Percentiles rank a stretch among this genome's conserved stretches.
These are phyloP conservation scores for Artemisia argyi DNA, from an alignment of 129 eudicot genomes.

Conservation along the genomic window DNA sequence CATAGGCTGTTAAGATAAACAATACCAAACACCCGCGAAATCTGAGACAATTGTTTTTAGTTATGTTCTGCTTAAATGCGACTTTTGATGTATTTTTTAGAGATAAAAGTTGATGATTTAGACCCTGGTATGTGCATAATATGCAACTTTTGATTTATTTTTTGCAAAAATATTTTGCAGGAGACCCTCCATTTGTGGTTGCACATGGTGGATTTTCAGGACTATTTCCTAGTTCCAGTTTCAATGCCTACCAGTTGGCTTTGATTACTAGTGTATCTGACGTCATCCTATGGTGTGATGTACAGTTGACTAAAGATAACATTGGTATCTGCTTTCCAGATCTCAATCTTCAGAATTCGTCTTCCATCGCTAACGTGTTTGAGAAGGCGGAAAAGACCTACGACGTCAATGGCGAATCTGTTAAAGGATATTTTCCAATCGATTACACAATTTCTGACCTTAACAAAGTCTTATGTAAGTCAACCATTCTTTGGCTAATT, in stretches of 20 bases:
- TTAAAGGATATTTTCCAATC: slow-evolving; percentile 46
- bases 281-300: slow-evolving; percentile 50
- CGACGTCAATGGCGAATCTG: slow-evolving; percentile 39
- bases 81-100: too few relatives aligned
- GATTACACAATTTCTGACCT: slow-evolving; percentile 57
- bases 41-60: too few relatives aligned
- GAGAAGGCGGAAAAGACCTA: slow-evolving; percentile 26
- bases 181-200: slow-evolving; percentile 38
- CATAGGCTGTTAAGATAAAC: too few relatives aligned
- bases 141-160: not conserved
- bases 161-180: slow-evolving; percentile 20
- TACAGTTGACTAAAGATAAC: slow-evolving; percentile 57
- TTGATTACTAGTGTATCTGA: slow-evolving; percentile 23
- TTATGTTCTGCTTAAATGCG: too few relatives aligned
- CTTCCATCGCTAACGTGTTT: slow-evolving; percentile 11
- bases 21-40: too few relatives aligned
- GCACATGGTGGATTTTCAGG: slow-evolving; percentile 75
- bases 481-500: not conserved
- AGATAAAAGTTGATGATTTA: too few relatives aligned
- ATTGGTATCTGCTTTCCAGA: slow-evolving; percentile 52
- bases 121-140: not conserved
- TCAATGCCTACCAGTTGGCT: slow-evolving; percentile 36
- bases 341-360: slow-evolving; percentile 38
- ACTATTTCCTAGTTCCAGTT: slow-evolving; percentile 49
- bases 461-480: slow-evolving; percentile 49